These are phyloP conservation scores for Coffea humblotiana DNA, from an alignment of 305 asterid species.

Conservation along the genomic window DNA sequence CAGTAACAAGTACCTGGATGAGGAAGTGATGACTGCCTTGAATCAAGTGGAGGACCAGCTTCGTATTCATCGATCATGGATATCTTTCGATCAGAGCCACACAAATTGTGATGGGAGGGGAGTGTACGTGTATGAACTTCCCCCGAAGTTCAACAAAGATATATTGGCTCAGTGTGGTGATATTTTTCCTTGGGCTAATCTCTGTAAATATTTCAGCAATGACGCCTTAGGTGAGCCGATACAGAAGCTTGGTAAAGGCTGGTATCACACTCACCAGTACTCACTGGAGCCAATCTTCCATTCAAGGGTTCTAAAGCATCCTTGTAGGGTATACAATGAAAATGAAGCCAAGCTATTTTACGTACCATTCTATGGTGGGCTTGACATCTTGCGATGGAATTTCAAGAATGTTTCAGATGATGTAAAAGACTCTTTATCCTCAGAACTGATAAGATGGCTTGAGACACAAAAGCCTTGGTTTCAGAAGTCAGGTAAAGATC, in stretches of 20 bases:
- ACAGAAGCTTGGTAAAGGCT: constrained; percentile 45
- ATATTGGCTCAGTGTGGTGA: constrained; percentile 43
- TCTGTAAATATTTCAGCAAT: constrained; percentile 51
- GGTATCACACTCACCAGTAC: constrained; percentile 71
- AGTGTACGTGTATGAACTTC: constrained; percentile 62
- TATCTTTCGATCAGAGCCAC: constrained; percentile 19
- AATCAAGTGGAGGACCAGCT: constrained; percentile 42
- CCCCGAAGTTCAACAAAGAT: constrained; percentile 70
- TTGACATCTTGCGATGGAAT: constrained; percentile 67
- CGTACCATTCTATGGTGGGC: constrained; percentile 73
- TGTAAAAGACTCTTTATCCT: constrained; percentile 47
- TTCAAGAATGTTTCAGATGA: constrained; percentile 58
- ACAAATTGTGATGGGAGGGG: constrained; percentile 46
- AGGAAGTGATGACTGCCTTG: constrained; percentile 31
- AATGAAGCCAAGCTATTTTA: constrained; percentile 55
- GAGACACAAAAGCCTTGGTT: constrained; percentile 52
- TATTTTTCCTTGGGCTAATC: constrained; percentile 59
- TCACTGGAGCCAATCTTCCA: constrained; percentile 70
- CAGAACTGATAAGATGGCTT: constrained; percentile 57
- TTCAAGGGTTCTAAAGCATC: constrained; percentile 51
- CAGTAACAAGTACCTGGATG: constrained; percentile 17
- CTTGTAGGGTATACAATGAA: constrained; percentile 53
- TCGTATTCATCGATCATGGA: constrained; percentile 54
- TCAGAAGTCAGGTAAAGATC: constrained; percentile 58
- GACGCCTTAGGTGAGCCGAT: constrained; percentile 53